Conservation (phyloP, 1,284 basidiomycete species). For the Apiotrichum akiyoshidainum region DNA sequence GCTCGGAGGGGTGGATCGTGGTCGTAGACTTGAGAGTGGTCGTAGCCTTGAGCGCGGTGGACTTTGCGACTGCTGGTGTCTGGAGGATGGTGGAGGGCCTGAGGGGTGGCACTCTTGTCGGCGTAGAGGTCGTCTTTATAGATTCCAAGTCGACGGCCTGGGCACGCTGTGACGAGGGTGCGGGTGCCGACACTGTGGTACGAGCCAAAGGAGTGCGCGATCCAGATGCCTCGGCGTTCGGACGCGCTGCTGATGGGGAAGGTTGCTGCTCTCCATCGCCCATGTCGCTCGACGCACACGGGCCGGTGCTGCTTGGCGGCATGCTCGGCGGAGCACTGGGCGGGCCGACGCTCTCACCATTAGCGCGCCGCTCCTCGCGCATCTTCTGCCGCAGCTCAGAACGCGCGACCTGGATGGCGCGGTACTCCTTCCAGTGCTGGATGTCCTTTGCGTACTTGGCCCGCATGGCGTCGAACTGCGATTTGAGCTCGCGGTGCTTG, state of each 20-base stretch:
- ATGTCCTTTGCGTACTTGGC: conserved; percentile 24
- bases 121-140: not conserved
- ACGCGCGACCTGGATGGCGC: conserved; percentile 26
- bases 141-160: not conserved
- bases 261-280: too few relatives aligned
- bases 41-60: too few relatives aligned
- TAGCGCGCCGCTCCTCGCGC: conserved; percentile 19
- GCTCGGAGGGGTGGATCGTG: not conserved
- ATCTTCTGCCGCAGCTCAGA: conserved; percentile 25
- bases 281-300: too few relatives aligned
- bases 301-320: too few relatives aligned
- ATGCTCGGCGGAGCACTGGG: too few relatives aligned
- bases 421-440: conserved; percentile 37
- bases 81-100: too few relatives aligned
- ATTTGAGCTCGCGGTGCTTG: conserved; percentile 26
- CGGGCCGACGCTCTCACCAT: not conserved
- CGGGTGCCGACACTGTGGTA: not conserved
- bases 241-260: too few relatives aligned
- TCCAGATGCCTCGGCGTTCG: too few relatives aligned
- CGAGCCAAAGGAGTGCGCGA: not conserved
- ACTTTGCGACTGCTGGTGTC: too few relatives aligned
- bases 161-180: not conserved
- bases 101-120: not conserved
- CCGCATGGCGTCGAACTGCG: conserved; percentile 25
- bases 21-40: not conserved